A percentile compares a stretch with the other conserved stretches of the same genome.
These are phyloP conservation scores for Cavenderia fasciculata DNA, from an alignment of 78 protist genomes.

Conservation along the genomic window DNA sequence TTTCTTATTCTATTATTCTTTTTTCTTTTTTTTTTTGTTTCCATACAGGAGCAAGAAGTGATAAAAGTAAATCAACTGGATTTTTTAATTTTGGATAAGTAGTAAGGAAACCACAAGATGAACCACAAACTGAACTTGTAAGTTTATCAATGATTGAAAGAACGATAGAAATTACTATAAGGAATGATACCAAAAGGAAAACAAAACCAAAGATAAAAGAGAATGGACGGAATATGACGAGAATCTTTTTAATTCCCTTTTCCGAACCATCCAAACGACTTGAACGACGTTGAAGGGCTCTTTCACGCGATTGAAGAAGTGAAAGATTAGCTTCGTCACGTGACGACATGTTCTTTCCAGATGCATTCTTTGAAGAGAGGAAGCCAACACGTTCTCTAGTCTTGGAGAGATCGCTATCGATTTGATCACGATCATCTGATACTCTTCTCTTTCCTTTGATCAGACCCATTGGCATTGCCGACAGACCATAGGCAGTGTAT, in stretches of 20 bases:
- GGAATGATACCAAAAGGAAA: slow-evolving; percentile 55
- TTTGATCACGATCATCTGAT: slow-evolving; percentile 34
- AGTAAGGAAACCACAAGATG: slow-evolving; percentile 79
- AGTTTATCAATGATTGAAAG: slow-evolving; percentile 54
- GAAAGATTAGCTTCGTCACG: slow-evolving; percentile 41
- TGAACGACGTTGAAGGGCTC: slow-evolving; percentile 36
- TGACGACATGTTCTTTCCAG: slow-evolving; percentile 60
- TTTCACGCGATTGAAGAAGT: slow-evolving; percentile 44
- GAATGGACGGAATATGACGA: slow-evolving; percentile 65
- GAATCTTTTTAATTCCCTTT: slow-evolving; percentile 22
- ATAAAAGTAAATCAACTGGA: slow-evolving; percentile 75
- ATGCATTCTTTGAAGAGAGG: slow-evolving; percentile 23
- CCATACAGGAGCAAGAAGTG: slow-evolving; percentile 49
- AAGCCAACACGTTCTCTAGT: slow-evolving; percentile 21
- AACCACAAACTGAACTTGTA: slow-evolving; percentile 36
- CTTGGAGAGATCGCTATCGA: slow-evolving; percentile 38
- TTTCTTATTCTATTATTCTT: not conserved
- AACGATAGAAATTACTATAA: slow-evolving; percentile 49
- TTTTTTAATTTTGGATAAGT: slow-evolving; percentile 68
- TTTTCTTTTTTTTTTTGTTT: not conserved
- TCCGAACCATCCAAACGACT: slow-evolving; percentile 10
- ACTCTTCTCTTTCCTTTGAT: slow-evolving; percentile 54
- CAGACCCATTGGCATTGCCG: slow-evolving; percentile 81
- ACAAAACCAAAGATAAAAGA: slow-evolving; percentile 77
- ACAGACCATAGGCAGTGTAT: slow-evolving; percentile 79